Percentiles rank a stretch among this genome's conserved stretches.
Conservation (phyloP, 176 grass and related monocot genomes). For the Ensete ventricosum region DNA sequence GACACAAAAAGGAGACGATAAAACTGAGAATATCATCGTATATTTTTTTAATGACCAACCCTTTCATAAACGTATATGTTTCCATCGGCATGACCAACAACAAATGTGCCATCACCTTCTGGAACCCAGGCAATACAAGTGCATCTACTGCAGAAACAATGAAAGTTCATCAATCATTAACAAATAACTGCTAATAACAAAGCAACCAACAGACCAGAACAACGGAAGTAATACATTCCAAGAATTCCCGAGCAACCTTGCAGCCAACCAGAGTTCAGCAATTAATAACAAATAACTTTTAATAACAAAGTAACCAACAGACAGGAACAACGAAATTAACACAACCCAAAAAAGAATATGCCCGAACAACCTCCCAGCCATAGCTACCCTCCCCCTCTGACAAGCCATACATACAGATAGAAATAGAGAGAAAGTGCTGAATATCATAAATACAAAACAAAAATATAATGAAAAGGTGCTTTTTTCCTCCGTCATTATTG, state of each 20-base stretch:
- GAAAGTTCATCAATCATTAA: not conserved
- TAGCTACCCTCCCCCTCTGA: too few relatives aligned
- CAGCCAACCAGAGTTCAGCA: not conserved
- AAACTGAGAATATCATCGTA: slow-evolving; percentile 11
- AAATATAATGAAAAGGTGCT: too few relatives aligned
- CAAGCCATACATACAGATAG: too few relatives aligned
- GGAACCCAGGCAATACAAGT: slow-evolving; percentile 14
- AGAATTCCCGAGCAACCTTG: not conserved
- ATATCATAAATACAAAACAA: too few relatives aligned
- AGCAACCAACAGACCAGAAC: not conserved
- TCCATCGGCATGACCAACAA: slow-evolving; percentile 18
- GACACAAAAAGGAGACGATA: slow-evolving; percentile 12
- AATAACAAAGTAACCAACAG: too few relatives aligned
- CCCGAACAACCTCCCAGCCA: too few relatives aligned
- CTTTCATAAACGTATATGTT: slow-evolving; percentile 50
- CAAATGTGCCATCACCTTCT: slow-evolving; percentile 15
- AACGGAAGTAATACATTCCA: not conserved
- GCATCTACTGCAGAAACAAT: slow-evolving; percentile 12
- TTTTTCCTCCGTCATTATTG: too few relatives aligned
- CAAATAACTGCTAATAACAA: not conserved
- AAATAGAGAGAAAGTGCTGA: too few relatives aligned
- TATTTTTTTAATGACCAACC: slow-evolving; percentile 37
- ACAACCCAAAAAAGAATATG: too few relatives aligned
- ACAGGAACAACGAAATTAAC: too few relatives aligned
- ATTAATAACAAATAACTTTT: too few relatives aligned